phyloP scores from a whole-genome alignment of 805 yeast species.

The Saccharomycopsis guyanensis region DNA sequence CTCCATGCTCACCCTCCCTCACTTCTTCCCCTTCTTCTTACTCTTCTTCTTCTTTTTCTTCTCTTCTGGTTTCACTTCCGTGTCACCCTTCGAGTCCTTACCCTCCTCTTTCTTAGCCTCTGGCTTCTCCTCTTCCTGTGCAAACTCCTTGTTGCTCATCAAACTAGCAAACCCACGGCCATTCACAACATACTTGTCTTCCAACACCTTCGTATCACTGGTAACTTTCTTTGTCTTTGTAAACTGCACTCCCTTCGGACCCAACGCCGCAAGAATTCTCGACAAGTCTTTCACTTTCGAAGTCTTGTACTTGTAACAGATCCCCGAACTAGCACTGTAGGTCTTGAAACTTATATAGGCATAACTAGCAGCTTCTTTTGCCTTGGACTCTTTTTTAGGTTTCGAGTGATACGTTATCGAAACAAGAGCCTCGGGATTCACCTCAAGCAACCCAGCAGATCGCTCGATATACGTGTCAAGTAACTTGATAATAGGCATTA shows the following conservation, averaged over 20 bases:
- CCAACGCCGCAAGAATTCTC: conserved; percentile 62
- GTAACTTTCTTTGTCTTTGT: conserved; percentile 22
- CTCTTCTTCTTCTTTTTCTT: conserved; percentile 23
- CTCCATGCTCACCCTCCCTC: too few relatives aligned
- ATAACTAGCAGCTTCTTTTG: conserved; percentile 25
- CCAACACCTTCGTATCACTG: neutral
- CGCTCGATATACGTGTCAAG: conserved; percentile 28
- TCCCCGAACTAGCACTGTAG: conserved; percentile 57
- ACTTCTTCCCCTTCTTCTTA: conserved; percentile 26
- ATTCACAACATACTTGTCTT: conserved; percentile 15
- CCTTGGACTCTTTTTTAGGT: conserved; percentile 22
- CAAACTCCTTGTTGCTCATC: conserved; percentile 20
- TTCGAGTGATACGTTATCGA: conserved; percentile 30
- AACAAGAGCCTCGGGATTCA: conserved; percentile 28
- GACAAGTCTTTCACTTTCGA: conserved; percentile 65
- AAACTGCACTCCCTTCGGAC: conserved; percentile 53
- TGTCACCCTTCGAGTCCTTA: conserved; percentile 15
- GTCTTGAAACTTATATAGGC: conserved; percentile 47
- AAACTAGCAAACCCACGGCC: conserved; percentile 20
- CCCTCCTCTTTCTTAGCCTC: conserved; percentile 18
- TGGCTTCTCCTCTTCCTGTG: conserved; percentile 21
- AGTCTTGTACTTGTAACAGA: conserved; percentile 51
- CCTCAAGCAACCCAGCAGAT: conserved; percentile 26
- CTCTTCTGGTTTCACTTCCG: conserved; percentile 16
- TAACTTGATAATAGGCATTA: conserved; percentile 22